Conservation (phyloP, 2,329 filamentous ascomycete species). For the Botrytis sinoallii region DNA sequence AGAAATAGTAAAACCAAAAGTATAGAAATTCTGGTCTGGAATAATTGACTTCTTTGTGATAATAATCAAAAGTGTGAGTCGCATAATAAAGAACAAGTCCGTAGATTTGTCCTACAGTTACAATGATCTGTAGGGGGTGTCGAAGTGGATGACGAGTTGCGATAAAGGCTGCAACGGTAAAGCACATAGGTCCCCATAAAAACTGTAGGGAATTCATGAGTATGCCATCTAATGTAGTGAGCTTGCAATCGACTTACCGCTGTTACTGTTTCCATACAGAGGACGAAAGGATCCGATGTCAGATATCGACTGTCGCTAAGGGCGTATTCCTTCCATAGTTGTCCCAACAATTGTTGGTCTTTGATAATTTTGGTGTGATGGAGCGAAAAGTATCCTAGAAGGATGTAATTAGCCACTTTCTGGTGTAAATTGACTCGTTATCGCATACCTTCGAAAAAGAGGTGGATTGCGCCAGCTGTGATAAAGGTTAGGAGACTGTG, state of each 20-base stretch:
- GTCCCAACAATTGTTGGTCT: slow-evolving; percentile 46
- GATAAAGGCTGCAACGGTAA: slow-evolving; percentile 48
- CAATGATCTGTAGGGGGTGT: slow-evolving; percentile 48
- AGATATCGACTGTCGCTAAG: slow-evolving; percentile 56
- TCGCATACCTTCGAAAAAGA: slow-evolving; percentile 38
- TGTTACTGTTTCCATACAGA: slow-evolving; percentile 55
- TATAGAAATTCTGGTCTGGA: slow-evolving; percentile 59
- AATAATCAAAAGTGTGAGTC: slow-evolving; percentile 53
- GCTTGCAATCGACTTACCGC: slow-evolving; percentile 37
- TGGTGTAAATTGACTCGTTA: not conserved
- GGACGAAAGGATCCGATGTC: slow-evolving; percentile 50
- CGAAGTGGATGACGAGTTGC: slow-evolving; percentile 44
- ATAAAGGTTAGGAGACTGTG: not conserved
- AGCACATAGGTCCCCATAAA: slow-evolving; percentile 58
- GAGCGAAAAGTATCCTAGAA: slow-evolving; percentile 46
- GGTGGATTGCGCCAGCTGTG: slow-evolving; percentile 35
- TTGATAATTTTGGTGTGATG: slow-evolving; percentile 44
- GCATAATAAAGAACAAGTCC: slow-evolving; percentile 62
- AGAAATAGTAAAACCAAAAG: slow-evolving; percentile 62
- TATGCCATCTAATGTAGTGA: not conserved
- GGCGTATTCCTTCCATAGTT: slow-evolving; percentile 58
- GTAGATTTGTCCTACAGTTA: slow-evolving; percentile 42
- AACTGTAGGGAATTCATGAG: slow-evolving; percentile 39
- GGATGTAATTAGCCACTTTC: not conserved
- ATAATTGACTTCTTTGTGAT: slow-evolving; percentile 48